These are phyloP conservation scores for Solanum chmielewskii DNA, from an alignment of 257 asterid species.

Conservation along the genomic window DNA sequence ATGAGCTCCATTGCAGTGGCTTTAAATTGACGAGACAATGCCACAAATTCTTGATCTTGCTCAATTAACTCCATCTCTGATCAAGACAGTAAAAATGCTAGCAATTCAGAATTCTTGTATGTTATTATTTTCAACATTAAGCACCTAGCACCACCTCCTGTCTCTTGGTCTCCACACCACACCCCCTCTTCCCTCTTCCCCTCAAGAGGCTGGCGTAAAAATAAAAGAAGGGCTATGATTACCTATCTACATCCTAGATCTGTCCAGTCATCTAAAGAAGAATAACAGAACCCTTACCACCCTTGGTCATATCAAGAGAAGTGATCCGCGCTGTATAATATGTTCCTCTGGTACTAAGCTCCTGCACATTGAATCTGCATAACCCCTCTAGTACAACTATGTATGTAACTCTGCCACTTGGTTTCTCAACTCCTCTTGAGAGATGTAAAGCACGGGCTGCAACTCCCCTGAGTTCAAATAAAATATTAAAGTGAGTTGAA, in stretches of 20 bases:
- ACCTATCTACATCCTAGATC: background rate
- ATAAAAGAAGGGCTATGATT: background rate
- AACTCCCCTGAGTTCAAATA: conserved; percentile 1
- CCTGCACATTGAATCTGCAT: conserved; percentile 95
- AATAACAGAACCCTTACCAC: conserved; percentile 38
- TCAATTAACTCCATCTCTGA: conserved; percentile 93
- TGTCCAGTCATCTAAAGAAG: background rate
- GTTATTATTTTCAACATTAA: background rate
- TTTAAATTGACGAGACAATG: conserved; percentile 92
- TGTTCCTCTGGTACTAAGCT: conserved; percentile 92
- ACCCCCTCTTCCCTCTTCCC: background rate
- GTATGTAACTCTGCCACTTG: conserved; percentile 98
- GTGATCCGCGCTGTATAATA: conserved; percentile 93
- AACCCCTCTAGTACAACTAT: conserved; percentile 93
- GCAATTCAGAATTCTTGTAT: conserved; percentile 14
- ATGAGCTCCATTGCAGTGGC: conserved; percentile 89
- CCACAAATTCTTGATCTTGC: conserved; percentile 83
- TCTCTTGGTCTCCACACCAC: background rate
- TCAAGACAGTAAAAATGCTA: conserved; percentile 14
- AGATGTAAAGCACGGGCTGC: conserved; percentile 92
- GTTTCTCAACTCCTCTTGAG: conserved; percentile 98
- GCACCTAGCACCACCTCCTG: background rate
- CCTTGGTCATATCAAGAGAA: conserved; percentile 78
- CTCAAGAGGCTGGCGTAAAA: background rate
- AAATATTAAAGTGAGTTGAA: background rate